Evolutionary conservation across 1,139 yeast genomes (phyloP).

Genomic region (Sugiyamaella neomexicana): DNA sequence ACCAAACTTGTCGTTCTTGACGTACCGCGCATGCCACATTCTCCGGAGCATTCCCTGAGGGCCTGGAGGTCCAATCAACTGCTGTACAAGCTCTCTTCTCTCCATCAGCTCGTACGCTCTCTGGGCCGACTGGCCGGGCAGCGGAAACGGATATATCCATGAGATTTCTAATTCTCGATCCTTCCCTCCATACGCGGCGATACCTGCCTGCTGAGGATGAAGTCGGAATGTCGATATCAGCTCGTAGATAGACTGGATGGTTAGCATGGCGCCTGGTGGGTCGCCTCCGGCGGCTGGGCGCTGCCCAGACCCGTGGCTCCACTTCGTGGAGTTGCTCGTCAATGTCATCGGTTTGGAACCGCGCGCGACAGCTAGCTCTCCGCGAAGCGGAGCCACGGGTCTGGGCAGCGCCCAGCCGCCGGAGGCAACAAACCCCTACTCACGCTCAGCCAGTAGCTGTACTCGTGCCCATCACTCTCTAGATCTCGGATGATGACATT

Average conservation of each 20-base stretch:
- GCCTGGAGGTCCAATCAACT: constrained; percentile 8
- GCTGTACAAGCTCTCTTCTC: constrained; percentile 8
- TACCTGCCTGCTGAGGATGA: constrained; percentile 37
- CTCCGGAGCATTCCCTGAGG: constrained; percentile 17
- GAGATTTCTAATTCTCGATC: constrained; percentile 44
- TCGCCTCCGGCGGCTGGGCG: too few species aligned
- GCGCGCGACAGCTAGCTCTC: too few species aligned
- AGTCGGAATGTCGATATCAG: constrained; percentile 45
- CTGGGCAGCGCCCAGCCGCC: not conserved
- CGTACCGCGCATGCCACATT: constrained; percentile 37
- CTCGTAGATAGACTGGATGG: constrained; percentile 34
- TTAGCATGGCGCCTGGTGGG: not conserved
- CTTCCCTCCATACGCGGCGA: constrained; percentile 48
- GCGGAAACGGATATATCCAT: constrained; percentile 13
- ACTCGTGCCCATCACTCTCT: constrained; percentile 33
- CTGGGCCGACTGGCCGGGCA: constrained; percentile 11
- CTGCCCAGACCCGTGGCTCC: too few species aligned
- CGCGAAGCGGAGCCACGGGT: too few species aligned
- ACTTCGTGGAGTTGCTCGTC: too few species aligned
- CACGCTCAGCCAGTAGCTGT: constrained; percentile 21
- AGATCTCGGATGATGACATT: constrained; percentile 48
- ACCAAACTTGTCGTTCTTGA: constrained; percentile 31
- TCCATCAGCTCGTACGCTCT: constrained; percentile 13
- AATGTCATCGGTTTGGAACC: too few species aligned
- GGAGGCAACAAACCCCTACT: not conserved